phyloP scores from a whole-genome alignment of 768 basidiomycete genomes.

The Leccinellum rugosiceps region DNA sequence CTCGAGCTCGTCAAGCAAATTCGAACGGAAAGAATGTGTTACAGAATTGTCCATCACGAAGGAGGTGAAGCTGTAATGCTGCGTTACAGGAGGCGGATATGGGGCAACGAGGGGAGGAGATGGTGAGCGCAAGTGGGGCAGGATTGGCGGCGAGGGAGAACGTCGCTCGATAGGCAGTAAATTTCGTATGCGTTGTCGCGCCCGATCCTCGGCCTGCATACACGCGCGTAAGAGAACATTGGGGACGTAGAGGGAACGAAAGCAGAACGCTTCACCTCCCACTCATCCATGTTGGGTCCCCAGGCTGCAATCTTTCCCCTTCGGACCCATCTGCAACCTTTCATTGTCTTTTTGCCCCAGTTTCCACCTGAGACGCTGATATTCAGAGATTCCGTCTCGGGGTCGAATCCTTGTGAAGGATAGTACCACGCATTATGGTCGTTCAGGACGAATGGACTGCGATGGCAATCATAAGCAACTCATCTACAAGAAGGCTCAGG shows the following conservation, averaged over 20 bases:
- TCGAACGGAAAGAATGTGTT: constrained; percentile 80
- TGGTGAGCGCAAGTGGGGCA: constrained; percentile 75
- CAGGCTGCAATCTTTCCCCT: constrained; percentile 79
- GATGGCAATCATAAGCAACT: constrained; percentile 7
- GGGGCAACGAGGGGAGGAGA: constrained; percentile 78
- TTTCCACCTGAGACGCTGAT: constrained; percentile 59
- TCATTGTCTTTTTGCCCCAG: constrained; percentile 78
- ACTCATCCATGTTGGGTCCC: constrained; percentile 82
- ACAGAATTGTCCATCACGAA: constrained; percentile 85
- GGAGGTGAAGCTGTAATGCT: constrained; percentile 76
- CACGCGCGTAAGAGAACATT: constrained; percentile 6
- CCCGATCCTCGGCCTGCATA: constrained; percentile 74
- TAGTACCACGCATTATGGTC: constrained; percentile 84
- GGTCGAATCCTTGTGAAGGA: constrained; percentile 71
- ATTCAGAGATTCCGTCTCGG: constrained; percentile 56
- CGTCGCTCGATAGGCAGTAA: constrained; percentile 58
- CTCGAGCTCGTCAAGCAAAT: constrained; percentile 74
- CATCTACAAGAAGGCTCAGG: neutral
- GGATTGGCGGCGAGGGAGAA: constrained; percentile 66
- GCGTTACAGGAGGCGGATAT: constrained; percentile 62
- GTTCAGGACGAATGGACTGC: constrained; percentile 49
- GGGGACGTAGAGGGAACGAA: constrained; percentile 1
- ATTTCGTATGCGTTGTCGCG: constrained; percentile 73
- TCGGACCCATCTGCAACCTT: constrained; percentile 79
- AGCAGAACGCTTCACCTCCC: constrained; percentile 55